Conservation (phyloP, 2,329 filamentous ascomycete genomes). For the Corynespora cassiicola region DNA sequence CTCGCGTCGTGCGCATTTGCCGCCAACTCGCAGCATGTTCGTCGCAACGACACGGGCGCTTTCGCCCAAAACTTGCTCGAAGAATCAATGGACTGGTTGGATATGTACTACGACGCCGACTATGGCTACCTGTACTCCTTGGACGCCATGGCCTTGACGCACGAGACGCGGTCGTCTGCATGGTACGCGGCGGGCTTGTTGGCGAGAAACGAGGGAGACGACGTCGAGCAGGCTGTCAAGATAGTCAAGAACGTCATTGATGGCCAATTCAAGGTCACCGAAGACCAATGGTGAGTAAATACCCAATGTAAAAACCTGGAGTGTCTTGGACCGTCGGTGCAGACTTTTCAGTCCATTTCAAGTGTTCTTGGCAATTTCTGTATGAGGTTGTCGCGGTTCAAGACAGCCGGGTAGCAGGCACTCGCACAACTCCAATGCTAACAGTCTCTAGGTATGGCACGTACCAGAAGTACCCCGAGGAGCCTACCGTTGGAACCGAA, state of each 20-base stretch:
- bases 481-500: slow-evolving; percentile 62
- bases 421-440: too few relatives aligned
- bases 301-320: too few relatives aligned
- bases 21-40: too few relatives aligned
- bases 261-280: slow-evolving; percentile 59
- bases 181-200: slow-evolving; percentile 67
- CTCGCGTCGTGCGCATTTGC: too few relatives aligned
- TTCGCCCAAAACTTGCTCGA: slow-evolving; percentile 34
- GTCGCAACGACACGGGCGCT: too few relatives aligned
- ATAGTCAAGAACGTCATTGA: slow-evolving; percentile 62
- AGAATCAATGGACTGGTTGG: slow-evolving; percentile 62
- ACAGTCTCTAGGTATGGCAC: slow-evolving; percentile 55
- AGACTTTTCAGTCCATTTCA: too few relatives aligned
- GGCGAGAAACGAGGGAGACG: slow-evolving; percentile 59
- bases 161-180: slow-evolving; percentile 62
- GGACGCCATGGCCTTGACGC: slow-evolving; percentile 54
- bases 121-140: slow-evolving; percentile 62
- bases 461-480: slow-evolving; percentile 63
- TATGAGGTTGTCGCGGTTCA: too few relatives aligned
- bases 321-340: too few relatives aligned
- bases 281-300: slow-evolving; percentile 60
- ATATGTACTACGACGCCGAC: slow-evolving; percentile 59
- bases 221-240: slow-evolving; percentile 57
- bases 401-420: too few relatives aligned
- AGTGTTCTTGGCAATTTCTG: too few relatives aligned